These are phyloP conservation scores for Macroventuria anomochaeta DNA, from an alignment of 2,329 filamentous ascomycete species.

Conservation along the genomic window DNA sequence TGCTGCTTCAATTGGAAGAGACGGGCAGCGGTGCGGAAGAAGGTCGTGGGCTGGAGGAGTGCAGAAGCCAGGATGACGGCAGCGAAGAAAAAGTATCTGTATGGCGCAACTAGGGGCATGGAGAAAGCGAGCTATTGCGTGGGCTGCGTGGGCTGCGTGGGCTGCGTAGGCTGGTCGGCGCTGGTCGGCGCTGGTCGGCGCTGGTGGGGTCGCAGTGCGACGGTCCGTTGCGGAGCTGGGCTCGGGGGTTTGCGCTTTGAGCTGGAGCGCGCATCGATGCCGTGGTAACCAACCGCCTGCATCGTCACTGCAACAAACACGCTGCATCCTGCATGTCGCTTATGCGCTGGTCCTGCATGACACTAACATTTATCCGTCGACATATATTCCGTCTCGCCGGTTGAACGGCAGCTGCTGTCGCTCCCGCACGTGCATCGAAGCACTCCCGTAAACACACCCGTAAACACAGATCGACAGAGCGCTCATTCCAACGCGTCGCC, in stretches of 20 bases:
- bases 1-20: constrained; percentile 42
- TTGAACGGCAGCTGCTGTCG: not conserved
- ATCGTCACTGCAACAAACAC: constrained; percentile 1
- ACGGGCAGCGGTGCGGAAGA: constrained; percentile 38
- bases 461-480: constrained; percentile 3
- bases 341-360: constrained; percentile 5
- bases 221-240: not conserved
- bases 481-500: not conserved
- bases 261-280: constrained; percentile 7
- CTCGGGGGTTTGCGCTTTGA: constrained; percentile 30
- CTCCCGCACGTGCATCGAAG: not conserved
- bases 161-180: constrained; percentile 18
- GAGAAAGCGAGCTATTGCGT: not conserved
- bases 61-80: constrained; percentile 44
- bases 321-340: not conserved
- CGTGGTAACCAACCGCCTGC: constrained; percentile 23
- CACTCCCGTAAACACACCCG: too few species aligned
- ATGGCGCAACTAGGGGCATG: constrained; percentile 37
- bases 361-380: not conserved
- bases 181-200: constrained; percentile 26
- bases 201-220: constrained; percentile 22
- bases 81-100: constrained; percentile 40
- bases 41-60: constrained; percentile 34
- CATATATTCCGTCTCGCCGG: not conserved
- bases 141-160: constrained; percentile 1